A percentile compares a stretch with the other conserved stretches of the same genome.
phyloP scores from a whole-genome alignment of 2,329 filamentous ascomycete species.

The Aspergillus glaucus region DNA sequence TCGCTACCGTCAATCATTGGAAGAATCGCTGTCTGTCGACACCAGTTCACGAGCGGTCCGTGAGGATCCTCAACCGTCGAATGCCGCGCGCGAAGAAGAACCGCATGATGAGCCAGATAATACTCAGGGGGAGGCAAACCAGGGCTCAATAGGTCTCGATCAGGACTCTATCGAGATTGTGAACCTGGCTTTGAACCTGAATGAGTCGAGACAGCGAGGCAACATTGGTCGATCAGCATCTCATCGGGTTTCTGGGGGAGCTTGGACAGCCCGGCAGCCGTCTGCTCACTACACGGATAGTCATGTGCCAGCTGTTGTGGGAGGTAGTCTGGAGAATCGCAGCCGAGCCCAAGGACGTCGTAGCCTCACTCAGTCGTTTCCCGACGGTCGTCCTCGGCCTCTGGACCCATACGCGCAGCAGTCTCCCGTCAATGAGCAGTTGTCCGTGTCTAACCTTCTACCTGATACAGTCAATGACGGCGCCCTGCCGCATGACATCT shows the following conservation, averaged over 20 bases:
- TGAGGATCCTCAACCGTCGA: conserved; percentile 6
- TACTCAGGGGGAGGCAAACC: conserved; percentile 4
- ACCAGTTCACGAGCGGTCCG: neutral
- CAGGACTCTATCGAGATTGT: conserved; percentile 85
- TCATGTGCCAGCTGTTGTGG: conserved; percentile 10
- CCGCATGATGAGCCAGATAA: conserved; percentile 9
- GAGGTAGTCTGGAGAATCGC: conserved; percentile 1
- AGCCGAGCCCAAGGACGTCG: conserved; percentile 12
- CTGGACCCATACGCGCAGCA: conserved; percentile 4
- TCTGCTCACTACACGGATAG: conserved; percentile 15
- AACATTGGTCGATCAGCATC: conserved; percentile 51
- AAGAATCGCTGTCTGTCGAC: conserved; percentile 21
- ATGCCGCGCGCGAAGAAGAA: conserved; percentile 8
- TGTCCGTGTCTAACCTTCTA: conserved; percentile 21
- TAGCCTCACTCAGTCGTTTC: conserved; percentile 17
- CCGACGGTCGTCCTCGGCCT: conserved; percentile 18
- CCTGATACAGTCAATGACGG: conserved; percentile 25
- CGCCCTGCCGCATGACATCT: conserved; percentile 50
- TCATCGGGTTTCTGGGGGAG: conserved; percentile 39
- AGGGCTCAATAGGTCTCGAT: conserved; percentile 44
- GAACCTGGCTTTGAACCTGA: conserved; percentile 82
- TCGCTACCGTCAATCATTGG: conserved; percentile 26
- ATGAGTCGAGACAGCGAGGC: conserved; percentile 64
- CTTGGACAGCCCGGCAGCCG: conserved; percentile 26
- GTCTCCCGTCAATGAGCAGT: conserved; percentile 9